Conservation (phyloP, 2,329 filamentous ascomycete genomes). For the Exophiala xenobiotica region DNA sequence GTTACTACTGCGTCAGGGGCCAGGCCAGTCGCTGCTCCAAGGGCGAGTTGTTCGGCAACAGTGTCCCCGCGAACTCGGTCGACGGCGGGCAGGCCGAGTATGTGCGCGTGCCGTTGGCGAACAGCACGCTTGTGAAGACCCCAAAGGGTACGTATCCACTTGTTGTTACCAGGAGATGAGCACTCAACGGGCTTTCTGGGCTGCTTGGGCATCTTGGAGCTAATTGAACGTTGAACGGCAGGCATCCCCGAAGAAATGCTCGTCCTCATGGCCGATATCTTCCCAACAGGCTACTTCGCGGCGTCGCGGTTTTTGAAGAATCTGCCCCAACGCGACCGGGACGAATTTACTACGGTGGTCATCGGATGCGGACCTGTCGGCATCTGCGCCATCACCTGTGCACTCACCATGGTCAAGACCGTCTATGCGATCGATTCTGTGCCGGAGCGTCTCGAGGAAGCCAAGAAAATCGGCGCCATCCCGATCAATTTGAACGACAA, state of each 20-base stretch:
- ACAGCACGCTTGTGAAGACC: conserved; percentile 49
- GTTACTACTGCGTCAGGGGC: conserved; percentile 52
- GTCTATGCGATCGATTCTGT: conserved; percentile 66
- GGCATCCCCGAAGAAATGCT: conserved; percentile 36
- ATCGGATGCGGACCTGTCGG: conserved; percentile 66
- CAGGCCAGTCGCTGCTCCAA: conserved; percentile 55
- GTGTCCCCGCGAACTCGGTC: conserved; percentile 54
- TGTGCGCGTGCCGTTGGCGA: conserved; percentile 54
- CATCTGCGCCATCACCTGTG: conserved; percentile 66
- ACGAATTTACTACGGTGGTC: conserved; percentile 52
- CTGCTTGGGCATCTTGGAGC: no score
- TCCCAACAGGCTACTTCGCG: conserved; percentile 32
- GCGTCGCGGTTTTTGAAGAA: conserved; percentile 30
- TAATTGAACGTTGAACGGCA: background rate
- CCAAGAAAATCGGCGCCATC: conserved; percentile 61
- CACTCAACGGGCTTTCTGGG: background rate
- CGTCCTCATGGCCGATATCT: conserved; percentile 34
- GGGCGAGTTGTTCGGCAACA: conserved; percentile 45
- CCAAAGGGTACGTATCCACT: conserved; percentile 33
- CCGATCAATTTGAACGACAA: conserved; percentile 61
- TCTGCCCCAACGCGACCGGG: conserved; percentile 26
- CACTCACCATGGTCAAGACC: conserved; percentile 59
- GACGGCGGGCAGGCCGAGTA: conserved; percentile 59
- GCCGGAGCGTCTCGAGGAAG: conserved; percentile 57
- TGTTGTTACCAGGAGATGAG: background rate